Evolutionary conservation across 2,329 filamentous ascomycete genomes (phyloP).

Genomic region (Sporothrix inflata): DNA sequence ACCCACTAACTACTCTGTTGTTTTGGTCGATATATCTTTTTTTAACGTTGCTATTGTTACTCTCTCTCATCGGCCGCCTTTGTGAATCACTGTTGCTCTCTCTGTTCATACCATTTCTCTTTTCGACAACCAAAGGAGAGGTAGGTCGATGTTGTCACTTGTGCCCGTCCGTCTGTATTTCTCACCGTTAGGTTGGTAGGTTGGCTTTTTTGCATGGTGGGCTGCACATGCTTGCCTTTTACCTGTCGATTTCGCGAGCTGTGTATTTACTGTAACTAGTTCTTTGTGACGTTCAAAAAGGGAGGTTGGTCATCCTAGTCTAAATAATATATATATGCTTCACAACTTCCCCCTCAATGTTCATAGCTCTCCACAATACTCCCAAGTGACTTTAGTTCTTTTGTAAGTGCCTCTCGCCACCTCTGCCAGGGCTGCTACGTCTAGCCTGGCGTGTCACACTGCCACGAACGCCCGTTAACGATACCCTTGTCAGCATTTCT

Average conservation of each 20-base stretch:
- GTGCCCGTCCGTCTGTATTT: background rate
- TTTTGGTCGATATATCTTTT: slow-evolving; percentile 21
- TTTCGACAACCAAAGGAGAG: background rate
- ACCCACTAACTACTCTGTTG: background rate
- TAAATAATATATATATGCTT: background rate
- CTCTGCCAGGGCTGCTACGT: background rate
- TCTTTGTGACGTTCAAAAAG: background rate
- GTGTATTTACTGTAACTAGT: background rate
- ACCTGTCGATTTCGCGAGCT: too few relatives aligned
- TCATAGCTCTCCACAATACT: too few relatives aligned
- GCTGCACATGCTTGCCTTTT: too few relatives aligned
- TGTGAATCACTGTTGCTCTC: background rate
- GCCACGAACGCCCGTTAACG: background rate
- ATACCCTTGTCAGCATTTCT: background rate
- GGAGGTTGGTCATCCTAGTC: background rate
- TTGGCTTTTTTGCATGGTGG: too few relatives aligned
- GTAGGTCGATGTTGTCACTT: background rate
- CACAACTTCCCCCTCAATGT: background rate
- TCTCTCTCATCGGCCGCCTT: background rate
- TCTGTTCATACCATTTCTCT: background rate
- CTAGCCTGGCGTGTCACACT: background rate
- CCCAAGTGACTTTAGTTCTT: too few relatives aligned
- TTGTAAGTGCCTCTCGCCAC: background rate
- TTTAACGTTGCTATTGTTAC: slow-evolving; percentile 9
- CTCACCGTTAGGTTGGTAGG: too few relatives aligned